Evolutionary conservation across 2,329 filamentous ascomycete genomes (phyloP).

Genomic region (Diaporthe vexans): DNA sequence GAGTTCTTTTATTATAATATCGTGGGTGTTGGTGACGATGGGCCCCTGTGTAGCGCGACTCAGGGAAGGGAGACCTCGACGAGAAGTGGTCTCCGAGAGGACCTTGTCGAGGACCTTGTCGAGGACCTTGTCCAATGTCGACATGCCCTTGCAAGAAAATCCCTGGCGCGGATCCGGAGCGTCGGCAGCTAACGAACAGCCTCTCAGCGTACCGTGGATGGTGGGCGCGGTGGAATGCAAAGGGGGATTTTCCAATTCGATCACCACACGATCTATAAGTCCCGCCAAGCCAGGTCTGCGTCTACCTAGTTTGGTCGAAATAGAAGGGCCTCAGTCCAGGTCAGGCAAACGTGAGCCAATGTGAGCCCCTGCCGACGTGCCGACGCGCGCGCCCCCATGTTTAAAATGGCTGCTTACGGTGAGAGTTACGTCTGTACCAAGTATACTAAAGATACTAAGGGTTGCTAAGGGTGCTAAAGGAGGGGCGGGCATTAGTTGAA

Average conservation of each 20-base stretch:
- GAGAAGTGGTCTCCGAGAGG: neutral
- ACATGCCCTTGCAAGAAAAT: constrained; percentile 8
- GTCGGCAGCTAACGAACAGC: constrained; percentile 25
- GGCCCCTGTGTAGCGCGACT: constrained; percentile 9
- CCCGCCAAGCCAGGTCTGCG: constrained; percentile 12
- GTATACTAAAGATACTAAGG: too few species aligned
- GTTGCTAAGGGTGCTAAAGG: neutral
- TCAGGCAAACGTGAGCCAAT: neutral
- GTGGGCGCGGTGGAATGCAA: neutral
- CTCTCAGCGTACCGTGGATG: constrained; percentile 16
- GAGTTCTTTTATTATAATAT: constrained; percentile 16
- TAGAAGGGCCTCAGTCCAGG: neutral
- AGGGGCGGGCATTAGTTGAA: neutral
- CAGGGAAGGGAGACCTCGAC: constrained; percentile 10
- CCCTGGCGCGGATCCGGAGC: constrained; percentile 29
- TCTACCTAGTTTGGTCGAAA: neutral
- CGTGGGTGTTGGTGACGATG: neutral
- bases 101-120: neutral
- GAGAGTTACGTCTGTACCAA: too few species aligned
- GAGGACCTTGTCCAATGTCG: neutral
- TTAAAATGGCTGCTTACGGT: too few species aligned
- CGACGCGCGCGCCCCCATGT: constrained; percentile 27
- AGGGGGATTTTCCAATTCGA: constrained; percentile 15
- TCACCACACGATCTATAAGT: constrained; percentile 15
- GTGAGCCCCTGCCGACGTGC: constrained; percentile 12